phyloP scores from a whole-genome alignment of 768 basidiomycete genomes.

The Lactifluus echinatus region DNA sequence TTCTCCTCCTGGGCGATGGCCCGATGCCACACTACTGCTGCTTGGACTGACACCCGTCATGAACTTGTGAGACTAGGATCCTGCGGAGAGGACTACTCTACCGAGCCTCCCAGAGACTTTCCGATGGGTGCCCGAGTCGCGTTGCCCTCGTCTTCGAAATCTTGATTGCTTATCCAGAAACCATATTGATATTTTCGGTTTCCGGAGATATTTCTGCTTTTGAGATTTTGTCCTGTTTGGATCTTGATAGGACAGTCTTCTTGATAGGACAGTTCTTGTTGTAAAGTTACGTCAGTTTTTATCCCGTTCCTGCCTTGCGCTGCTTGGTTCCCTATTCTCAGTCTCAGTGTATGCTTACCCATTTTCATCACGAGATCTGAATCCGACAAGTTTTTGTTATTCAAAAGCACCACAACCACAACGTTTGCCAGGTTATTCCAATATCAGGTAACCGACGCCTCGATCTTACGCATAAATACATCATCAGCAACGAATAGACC shows the following conservation, averaged over 20 bases:
- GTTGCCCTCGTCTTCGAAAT: background rate
- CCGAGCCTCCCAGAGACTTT: background rate
- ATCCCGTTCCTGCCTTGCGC: too few species aligned
- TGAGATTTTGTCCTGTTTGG: too few species aligned
- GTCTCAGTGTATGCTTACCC: too few species aligned
- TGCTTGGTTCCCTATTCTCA: too few species aligned
- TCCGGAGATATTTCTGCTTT: background rate
- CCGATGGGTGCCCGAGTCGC: conserved; percentile 4
- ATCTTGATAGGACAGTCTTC: background rate
- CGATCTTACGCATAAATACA: too few species aligned
- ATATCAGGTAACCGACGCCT: too few species aligned
- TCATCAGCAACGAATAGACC: too few species aligned
- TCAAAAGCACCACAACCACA: too few species aligned
- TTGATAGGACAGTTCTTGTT: background rate
- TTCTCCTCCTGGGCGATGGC: conserved; percentile 10
- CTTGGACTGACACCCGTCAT: conserved; percentile 7
- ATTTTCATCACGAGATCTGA: too few species aligned
- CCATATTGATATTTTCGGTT: background rate
- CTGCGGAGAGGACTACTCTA: conserved; percentile 15
- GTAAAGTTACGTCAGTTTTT: too few species aligned
- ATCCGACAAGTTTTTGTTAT: too few species aligned
- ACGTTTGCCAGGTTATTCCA: too few species aligned
- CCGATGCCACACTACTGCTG: conserved; percentile 10
- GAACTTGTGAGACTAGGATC: conserved; percentile 16
- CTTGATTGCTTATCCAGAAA: background rate